Conservation (phyloP, 2,329 filamentous ascomycete species). For the Lizonia empirigonia region DNA sequence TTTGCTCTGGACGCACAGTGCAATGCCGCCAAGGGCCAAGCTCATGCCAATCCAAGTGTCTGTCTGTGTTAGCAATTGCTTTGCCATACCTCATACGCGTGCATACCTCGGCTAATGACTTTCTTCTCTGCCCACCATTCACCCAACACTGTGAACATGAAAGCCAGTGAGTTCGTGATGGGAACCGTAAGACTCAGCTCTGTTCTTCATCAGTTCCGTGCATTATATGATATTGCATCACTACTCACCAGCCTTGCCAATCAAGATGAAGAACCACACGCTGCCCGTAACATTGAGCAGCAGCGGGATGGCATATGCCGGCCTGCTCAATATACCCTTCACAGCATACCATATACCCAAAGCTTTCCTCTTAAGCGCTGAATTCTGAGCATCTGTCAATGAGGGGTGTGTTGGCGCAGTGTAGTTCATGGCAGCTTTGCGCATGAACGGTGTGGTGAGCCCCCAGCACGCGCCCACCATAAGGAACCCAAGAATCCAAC, state of each 20-base stretch:
- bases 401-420: constrained; percentile 55
- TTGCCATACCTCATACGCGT: not conserved
- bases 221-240: too few species aligned
- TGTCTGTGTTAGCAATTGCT: constrained; percentile 41
- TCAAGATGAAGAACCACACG: constrained; percentile 94
- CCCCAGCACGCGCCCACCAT: constrained; percentile 93
- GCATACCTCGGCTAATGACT: constrained; percentile 78
- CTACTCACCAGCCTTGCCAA: constrained; percentile 83
- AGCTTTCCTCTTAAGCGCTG: constrained; percentile 67
- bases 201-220: constrained; percentile 46
- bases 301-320: constrained; percentile 82
- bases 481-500: constrained; percentile 87
- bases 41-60: constrained; percentile 85
- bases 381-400: constrained; percentile 50
- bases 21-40: constrained; percentile 79
- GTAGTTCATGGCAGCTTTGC: constrained; percentile 79
- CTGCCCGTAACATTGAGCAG: constrained; percentile 89
- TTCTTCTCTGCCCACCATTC: constrained; percentile 96
- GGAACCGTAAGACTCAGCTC: constrained; percentile 93
- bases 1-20: constrained; percentile 73
- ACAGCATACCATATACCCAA: constrained; percentile 75
- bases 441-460: constrained; percentile 87
- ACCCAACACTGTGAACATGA: constrained; percentile 92
- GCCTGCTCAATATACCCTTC: constrained; percentile 77
- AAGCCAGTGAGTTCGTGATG: constrained; percentile 91